Conservation (phyloP, 768 basidiomycete genomes). For the Lactarius evosmus region DNA sequence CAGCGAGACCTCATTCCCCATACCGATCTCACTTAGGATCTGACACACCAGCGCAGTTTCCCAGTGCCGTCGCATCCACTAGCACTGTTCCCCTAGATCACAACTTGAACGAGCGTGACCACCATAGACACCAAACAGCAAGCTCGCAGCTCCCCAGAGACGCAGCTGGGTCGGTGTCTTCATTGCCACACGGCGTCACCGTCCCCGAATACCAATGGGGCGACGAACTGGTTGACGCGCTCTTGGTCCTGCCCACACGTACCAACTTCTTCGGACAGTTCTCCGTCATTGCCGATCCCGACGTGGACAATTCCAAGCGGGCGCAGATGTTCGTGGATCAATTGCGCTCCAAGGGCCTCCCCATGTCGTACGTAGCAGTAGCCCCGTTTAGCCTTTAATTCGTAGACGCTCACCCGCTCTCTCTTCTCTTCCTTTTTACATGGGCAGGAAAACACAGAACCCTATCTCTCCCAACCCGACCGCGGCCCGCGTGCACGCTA, state of each 20-base stretch:
- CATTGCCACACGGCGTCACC: fast-evolving
- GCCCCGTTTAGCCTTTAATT: background rate
- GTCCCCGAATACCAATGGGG: constrained; percentile 13
- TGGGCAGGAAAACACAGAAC: background rate
- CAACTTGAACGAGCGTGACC: background rate
- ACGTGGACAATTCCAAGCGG: constrained; percentile 8
- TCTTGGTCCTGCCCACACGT: background rate
- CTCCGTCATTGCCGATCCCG: constrained; percentile 9
- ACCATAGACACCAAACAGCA: background rate
- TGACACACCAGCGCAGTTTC: background rate
- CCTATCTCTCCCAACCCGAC: background rate
- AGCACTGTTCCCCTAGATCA: background rate
- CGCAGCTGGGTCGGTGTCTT: background rate
- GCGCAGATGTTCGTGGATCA: background rate
- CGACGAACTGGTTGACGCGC: constrained; percentile 1
- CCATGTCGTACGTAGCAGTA: constrained; percentile 5
- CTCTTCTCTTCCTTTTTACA: background rate
- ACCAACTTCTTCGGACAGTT: constrained; percentile 15
- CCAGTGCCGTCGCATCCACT: background rate
- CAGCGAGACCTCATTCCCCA: background rate
- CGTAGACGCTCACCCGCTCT: background rate
- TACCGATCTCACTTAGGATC: background rate
- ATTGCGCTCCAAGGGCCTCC: constrained; percentile 1
- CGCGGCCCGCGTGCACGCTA: background rate
- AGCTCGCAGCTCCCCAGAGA: background rate